phyloP scores from a whole-genome alignment of 2,329 filamentous ascomycete genomes.

The Fusarium proliferatum region DNA sequence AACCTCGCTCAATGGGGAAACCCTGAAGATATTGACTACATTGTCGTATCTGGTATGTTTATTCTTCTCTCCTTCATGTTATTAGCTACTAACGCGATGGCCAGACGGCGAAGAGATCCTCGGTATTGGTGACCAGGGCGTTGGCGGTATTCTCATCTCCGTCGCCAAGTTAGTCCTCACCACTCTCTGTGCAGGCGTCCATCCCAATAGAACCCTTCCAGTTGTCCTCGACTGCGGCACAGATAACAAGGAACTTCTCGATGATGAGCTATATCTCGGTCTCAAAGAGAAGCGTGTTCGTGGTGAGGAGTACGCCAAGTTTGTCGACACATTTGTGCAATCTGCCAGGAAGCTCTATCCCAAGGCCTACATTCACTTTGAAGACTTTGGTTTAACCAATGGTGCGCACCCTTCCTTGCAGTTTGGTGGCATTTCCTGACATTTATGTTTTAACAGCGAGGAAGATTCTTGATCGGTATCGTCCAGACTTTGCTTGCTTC shows the following conservation, averaged over 20 bases:
- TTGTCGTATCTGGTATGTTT: conserved; percentile 80
- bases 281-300: conserved; percentile 73
- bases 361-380: conserved; percentile 86
- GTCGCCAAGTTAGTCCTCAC: conserved; percentile 85
- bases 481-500: conserved; percentile 81
- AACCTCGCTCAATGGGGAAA: conserved; percentile 75
- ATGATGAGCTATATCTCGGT: conserved; percentile 84
- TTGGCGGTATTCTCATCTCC: conserved; percentile 85
- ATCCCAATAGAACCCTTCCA: conserved; percentile 80
- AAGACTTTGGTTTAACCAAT: conserved; percentile 86
- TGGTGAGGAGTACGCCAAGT: conserved; percentile 79
- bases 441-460: conserved; percentile 59
- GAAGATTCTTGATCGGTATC: conserved; percentile 80
- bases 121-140: conserved; percentile 89
- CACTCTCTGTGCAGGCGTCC: conserved; percentile 87
- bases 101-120: conserved; percentile 76
- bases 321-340: conserved; percentile 80
- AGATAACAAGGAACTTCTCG: conserved; percentile 78
- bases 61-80: rapidly evolving
- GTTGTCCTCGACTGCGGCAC: conserved; percentile 90
- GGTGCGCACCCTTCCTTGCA: conserved; percentile 51
- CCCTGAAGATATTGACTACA: conserved; percentile 84
- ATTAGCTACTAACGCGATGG: neutral
- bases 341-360: conserved; percentile 77
- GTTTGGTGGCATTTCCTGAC: neutral